Conservation (phyloP, 1,284 basidiomycete species). For the Leccinum idahoense region DNA sequence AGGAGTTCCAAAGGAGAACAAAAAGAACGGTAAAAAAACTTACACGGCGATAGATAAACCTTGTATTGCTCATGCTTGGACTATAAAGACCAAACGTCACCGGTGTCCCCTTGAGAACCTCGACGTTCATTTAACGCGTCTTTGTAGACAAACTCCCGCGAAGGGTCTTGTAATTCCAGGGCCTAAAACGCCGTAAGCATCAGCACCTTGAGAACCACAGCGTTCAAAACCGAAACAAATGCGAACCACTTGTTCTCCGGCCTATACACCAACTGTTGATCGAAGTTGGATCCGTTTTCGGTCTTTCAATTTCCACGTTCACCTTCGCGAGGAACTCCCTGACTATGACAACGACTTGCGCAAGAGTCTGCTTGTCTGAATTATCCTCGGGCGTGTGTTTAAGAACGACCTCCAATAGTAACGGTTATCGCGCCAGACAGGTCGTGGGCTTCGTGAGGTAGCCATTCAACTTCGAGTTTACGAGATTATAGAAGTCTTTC, state of each 20-base stretch:
- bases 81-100: slow-evolving; percentile 92
- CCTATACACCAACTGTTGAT: slow-evolving; percentile 73
- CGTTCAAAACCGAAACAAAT: neutral
- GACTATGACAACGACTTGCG: slow-evolving; percentile 77
- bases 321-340: slow-evolving; percentile 85
- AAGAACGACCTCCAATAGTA: slow-evolving; percentile 87
- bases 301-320: slow-evolving; percentile 67
- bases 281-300: slow-evolving; percentile 67
- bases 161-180: slow-evolving; percentile 59
- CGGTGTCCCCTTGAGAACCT: slow-evolving; percentile 67
- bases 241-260: slow-evolving; percentile 67
- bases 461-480: slow-evolving; percentile 95
- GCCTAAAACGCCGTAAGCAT: slow-evolving; percentile 51
- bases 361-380: slow-evolving; percentile 78
- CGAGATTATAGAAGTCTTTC: slow-evolving; percentile 93
- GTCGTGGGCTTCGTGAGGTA: slow-evolving; percentile 99
- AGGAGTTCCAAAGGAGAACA: slow-evolving; percentile 88
- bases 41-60: slow-evolving; percentile 90
- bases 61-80: slow-evolving; percentile 91
- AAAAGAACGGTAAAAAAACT: slow-evolving; percentile 30
- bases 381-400: slow-evolving; percentile 93
- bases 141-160: slow-evolving; percentile 90
- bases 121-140: slow-evolving; percentile 92
- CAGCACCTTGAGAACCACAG: slow-evolving; percentile 3
- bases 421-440: slow-evolving; percentile 91